phyloP scores from a whole-genome alignment of 1,139 yeast genomes.

The Saccharomyces hybrid region DNA sequence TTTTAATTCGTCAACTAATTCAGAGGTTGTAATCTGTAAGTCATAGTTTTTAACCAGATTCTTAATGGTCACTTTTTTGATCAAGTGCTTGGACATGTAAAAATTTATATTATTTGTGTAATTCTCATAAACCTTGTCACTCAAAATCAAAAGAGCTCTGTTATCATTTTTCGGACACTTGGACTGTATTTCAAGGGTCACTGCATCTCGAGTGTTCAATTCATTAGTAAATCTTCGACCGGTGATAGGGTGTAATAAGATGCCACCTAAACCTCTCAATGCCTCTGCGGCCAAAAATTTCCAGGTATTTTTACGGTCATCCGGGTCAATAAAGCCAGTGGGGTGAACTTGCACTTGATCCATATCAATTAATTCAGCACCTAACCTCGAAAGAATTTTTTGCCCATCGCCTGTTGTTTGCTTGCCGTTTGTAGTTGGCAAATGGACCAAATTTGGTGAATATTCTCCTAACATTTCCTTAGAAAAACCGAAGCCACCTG shows the following conservation, averaged over 20 bases:
- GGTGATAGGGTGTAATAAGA: constrained; percentile 46
- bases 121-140: constrained; percentile 32
- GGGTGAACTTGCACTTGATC: constrained; percentile 83
- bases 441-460: constrained; percentile 54
- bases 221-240: constrained; percentile 70
- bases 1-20: constrained; percentile 40
- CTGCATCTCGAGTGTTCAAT: constrained; percentile 62
- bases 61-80: constrained; percentile 46
- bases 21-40: constrained; percentile 31
- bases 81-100: constrained; percentile 57
- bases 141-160: constrained; percentile 35
- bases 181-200: constrained; percentile 42
- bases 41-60: constrained; percentile 40
- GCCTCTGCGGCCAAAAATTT: constrained; percentile 79
- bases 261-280: constrained; percentile 70
- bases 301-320: constrained; percentile 44
- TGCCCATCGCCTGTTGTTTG: constrained; percentile 80
- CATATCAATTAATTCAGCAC: constrained; percentile 63
- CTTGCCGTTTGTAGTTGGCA: constrained; percentile 68
- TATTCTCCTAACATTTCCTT: constrained; percentile 47
- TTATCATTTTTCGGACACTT: constrained; percentile 35
- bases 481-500: constrained; percentile 59
- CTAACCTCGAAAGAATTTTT: constrained; percentile 46
- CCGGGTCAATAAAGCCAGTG: constrained; percentile 67
- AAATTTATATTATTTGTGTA: constrained; percentile 49